Conservation (phyloP, 2,329 filamentous ascomycete genomes). For the Alternaria sp. region DNA sequence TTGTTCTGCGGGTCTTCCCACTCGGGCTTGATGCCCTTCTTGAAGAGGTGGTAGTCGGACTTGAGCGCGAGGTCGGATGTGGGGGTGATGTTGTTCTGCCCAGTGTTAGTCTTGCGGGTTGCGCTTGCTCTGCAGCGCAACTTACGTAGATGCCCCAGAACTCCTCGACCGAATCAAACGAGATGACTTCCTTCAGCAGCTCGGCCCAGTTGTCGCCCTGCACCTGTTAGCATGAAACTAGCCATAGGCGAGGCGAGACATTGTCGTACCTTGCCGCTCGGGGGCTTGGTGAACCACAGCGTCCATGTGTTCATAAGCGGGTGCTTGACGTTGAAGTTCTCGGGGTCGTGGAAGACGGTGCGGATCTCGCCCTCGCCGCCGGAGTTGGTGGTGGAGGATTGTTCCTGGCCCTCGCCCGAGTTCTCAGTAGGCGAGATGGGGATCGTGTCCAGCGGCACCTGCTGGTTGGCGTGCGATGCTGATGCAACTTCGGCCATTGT, state of each 20-base stretch:
- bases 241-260: background rate
- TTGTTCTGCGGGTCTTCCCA: slow-evolving; percentile 99
- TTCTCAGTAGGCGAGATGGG: slow-evolving; percentile 60
- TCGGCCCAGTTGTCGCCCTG: slow-evolving; percentile 99
- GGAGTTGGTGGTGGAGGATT: slow-evolving; percentile 50
- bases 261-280: slow-evolving; percentile 81
- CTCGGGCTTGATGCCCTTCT: slow-evolving; percentile 93
- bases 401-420: slow-evolving; percentile 49
- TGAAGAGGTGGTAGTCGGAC: slow-evolving; percentile 99
- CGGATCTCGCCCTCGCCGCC: slow-evolving; percentile 65
- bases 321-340: slow-evolving; percentile 99
- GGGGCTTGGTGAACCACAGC: slow-evolving; percentile 98
- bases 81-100: slow-evolving; percentile 95
- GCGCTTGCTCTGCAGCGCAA: slow-evolving; percentile 22
- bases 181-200: slow-evolving; percentile 96
- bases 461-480: slow-evolving; percentile 51
- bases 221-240: slow-evolving; percentile 19
- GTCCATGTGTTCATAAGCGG: slow-evolving; percentile 98
- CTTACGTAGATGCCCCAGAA: slow-evolving; percentile 99
- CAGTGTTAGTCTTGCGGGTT: slow-evolving; percentile 17
- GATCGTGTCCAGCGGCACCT: slow-evolving; percentile 62
- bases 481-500: slow-evolving; percentile 48
- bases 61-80: slow-evolving; percentile 96
- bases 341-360: slow-evolving; percentile 96
- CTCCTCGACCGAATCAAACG: slow-evolving; percentile 97